phyloP scores from a whole-genome alignment of 2,329 filamentous ascomycete genomes.

The Pseudogymnoascus sp. region DNA sequence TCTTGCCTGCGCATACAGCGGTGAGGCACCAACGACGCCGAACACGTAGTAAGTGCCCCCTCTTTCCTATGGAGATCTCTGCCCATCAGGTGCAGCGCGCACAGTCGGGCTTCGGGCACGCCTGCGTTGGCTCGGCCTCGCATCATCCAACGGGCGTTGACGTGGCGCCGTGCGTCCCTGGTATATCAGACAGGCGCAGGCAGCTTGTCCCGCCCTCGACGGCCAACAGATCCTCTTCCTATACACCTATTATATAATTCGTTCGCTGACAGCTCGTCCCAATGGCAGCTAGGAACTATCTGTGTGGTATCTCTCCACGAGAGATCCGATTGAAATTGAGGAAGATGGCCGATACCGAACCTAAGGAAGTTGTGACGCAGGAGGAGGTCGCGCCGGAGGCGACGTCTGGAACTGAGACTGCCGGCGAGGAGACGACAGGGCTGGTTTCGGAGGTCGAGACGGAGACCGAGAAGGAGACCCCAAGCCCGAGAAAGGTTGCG shows the following conservation, averaged over 20 bases:
- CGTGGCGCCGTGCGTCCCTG: slow-evolving; percentile 7
- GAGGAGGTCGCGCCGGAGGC: slow-evolving; percentile 19
- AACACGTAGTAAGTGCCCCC: slow-evolving; percentile 5
- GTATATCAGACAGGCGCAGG: slow-evolving; percentile 7
- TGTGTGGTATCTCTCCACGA: slow-evolving; percentile 6
- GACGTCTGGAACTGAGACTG: slow-evolving; percentile 13
- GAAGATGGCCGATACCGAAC: slow-evolving; percentile 25
- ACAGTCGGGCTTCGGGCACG: background rate
- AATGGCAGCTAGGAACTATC: slow-evolving; percentile 9
- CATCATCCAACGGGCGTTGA: background rate
- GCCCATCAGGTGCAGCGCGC: background rate
- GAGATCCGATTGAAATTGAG: slow-evolving; percentile 9
- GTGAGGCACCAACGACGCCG: slow-evolving; percentile 7
- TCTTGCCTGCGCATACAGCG: slow-evolving; percentile 4
- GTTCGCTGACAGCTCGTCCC: slow-evolving; percentile 1
- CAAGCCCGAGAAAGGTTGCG: slow-evolving; percentile 20
- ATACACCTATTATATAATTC: slow-evolving; percentile 7
- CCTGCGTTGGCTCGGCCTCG: slow-evolving; percentile 2
- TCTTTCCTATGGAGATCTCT: background rate
- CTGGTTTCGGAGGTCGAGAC: slow-evolving; percentile 22
- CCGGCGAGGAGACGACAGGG: slow-evolving; percentile 20
- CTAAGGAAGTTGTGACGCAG: slow-evolving; percentile 16
- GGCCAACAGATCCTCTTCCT: background rate
- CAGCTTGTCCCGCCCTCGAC: background rate
- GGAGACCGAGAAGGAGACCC: slow-evolving; percentile 22